These are phyloP conservation scores for Podila horticola DNA, from an alignment of 192 early-diverging fungal species.

Conservation along the genomic window DNA sequence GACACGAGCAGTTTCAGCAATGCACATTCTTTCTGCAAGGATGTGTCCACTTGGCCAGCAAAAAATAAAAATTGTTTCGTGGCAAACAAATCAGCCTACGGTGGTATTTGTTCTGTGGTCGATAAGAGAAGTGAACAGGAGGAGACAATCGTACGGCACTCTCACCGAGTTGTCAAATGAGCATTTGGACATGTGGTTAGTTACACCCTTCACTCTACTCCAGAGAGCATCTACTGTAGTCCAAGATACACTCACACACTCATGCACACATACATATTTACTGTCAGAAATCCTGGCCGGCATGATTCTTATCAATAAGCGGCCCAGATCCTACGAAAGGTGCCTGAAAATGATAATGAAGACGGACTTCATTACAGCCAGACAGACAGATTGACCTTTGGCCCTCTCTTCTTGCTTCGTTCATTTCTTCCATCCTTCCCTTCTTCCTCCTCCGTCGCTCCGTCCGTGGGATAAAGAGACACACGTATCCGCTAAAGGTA, in stretches of 20 bases:
- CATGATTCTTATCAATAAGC: conserved; percentile 3
- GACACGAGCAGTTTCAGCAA: neutral
- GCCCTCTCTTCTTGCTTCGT: neutral
- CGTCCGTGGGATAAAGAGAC: neutral
- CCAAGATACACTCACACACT: too few species aligned
- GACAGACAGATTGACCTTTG: neutral
- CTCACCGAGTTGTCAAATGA: too few species aligned
- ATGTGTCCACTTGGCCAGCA: too few species aligned
- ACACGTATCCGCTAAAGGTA: too few species aligned
- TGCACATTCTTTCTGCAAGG: neutral
- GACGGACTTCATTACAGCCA: neutral
- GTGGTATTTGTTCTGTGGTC: too few species aligned
- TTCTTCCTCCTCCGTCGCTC: conserved; percentile 1
- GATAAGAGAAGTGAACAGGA: too few species aligned
- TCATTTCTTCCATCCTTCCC: neutral
- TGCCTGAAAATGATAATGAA: neutral
- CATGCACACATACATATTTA: neutral
- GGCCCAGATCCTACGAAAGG: neutral
- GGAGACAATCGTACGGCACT: too few species aligned
- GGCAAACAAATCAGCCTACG: too few species aligned
- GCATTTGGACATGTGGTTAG: too few species aligned
- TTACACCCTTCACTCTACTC: too few species aligned
- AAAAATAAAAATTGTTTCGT: too few species aligned
- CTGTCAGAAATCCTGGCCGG: neutral
- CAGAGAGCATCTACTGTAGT: too few species aligned